phyloP scores from a whole-genome alignment of 495 filamentous ascomycete species.

The Aspergillus egyptiacus region DNA sequence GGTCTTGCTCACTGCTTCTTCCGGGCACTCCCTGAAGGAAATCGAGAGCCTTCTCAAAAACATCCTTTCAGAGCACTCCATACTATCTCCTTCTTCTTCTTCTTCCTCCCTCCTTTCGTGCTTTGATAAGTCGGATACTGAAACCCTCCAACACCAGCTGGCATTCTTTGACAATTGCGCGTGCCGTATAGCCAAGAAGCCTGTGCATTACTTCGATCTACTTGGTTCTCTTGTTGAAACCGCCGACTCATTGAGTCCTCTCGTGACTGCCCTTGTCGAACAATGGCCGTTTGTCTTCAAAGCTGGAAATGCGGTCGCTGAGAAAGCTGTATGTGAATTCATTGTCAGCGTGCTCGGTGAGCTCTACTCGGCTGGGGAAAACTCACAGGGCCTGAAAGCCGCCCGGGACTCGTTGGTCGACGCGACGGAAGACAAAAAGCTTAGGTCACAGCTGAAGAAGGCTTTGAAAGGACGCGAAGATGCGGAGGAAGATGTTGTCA shows the following conservation, averaged over 20 bases:
- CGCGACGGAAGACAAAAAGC: conserved; percentile 33
- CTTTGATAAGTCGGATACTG: conserved; percentile 36
- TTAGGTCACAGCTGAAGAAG: conserved; percentile 36
- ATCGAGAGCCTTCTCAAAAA: conserved; percentile 29
- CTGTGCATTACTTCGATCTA: conserved; percentile 67
- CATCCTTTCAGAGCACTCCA: conserved; percentile 33
- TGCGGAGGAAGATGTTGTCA: conserved; percentile 13
- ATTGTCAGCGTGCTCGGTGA: conserved; percentile 43
- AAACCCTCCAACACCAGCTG: conserved; percentile 27
- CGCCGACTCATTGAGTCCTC: conserved; percentile 39
- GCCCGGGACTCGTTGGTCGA: conserved; percentile 37
- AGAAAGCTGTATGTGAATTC: conserved; percentile 47
- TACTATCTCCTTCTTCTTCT: conserved; percentile 30
- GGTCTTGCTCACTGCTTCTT: conserved; percentile 32
- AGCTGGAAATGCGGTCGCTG: conserved; percentile 30
- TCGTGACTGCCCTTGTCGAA: conserved; percentile 62
- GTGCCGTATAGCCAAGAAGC: conserved; percentile 59
- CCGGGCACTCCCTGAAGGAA: conserved; percentile 30
- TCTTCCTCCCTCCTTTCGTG: conserved; percentile 39
- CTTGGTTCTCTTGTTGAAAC: conserved; percentile 30
- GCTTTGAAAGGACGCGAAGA: conserved; percentile 33
- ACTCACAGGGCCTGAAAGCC: conserved; percentile 31
- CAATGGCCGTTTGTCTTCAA: conserved; percentile 69
- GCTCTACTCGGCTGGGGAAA: conserved; percentile 42
- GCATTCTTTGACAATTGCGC: conserved; percentile 77